Evolutionary conservation across 2,329 filamentous ascomycete genomes (phyloP).

Genomic region (Didymella glomerata): DNA sequence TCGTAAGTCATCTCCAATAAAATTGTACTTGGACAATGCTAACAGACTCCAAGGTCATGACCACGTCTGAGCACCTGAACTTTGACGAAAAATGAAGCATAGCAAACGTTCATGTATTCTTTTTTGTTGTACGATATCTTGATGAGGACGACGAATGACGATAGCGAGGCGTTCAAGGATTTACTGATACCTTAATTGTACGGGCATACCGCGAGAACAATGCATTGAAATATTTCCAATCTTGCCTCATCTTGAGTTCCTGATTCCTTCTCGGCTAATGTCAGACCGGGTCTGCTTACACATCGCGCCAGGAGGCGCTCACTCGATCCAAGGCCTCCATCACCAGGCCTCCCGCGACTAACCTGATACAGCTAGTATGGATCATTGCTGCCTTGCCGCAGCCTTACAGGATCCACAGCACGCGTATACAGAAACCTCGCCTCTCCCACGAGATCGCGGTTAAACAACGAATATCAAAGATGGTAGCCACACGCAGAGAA

Average conservation of each 20-base stretch:
- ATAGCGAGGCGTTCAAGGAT: neutral
- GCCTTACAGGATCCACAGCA: neutral
- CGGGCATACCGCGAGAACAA: neutral
- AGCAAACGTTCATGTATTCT: neutral
- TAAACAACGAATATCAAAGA: neutral
- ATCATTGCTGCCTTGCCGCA: neutral
- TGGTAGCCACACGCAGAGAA: neutral
- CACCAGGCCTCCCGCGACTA: neutral
- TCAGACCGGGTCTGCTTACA: neutral
- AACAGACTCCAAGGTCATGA: conserved; percentile 19
- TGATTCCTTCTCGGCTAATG: neutral
- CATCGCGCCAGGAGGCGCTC: neutral
- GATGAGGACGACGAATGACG: neutral
- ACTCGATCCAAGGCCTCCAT: neutral
- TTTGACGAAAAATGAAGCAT: no score
- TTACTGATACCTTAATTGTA: neutral
- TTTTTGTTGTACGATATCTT: neutral
- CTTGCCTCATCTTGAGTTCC: no score
- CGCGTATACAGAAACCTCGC: neutral
- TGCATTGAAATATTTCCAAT: neutral
- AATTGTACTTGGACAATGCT: neutral
- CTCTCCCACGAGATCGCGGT: neutral
- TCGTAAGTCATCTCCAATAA: conserved; percentile 59
- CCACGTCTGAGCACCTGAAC: conserved; percentile 9
- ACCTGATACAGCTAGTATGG: neutral